Percentiles rank a stretch among this genome's conserved stretches.
Evolutionary conservation across 495 filamentous ascomycete genomes (phyloP).

Genomic region (Podospora pseudocomata): DNA sequence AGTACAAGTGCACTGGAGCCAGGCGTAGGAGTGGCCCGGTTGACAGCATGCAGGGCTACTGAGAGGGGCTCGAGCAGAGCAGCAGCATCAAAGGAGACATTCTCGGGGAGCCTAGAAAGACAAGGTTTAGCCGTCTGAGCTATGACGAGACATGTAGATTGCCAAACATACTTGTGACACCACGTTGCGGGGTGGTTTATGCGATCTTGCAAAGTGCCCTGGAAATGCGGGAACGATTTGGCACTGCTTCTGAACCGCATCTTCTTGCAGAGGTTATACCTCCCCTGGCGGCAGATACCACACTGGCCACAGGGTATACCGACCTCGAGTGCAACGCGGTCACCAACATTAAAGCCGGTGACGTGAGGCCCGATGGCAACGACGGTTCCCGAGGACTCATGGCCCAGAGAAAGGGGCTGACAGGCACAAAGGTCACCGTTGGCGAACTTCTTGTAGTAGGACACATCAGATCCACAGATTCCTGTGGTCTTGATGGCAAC

Average conservation of each 20-base stretch:
- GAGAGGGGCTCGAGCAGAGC: slow-evolving; percentile 82
- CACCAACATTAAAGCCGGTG: slow-evolving; percentile 56
- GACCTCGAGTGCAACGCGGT: slow-evolving; percentile 85
- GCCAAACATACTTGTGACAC: slow-evolving; percentile 60
- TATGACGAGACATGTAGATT: not conserved
- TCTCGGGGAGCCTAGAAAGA: slow-evolving; percentile 58
- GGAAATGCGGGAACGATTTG: slow-evolving; percentile 77
- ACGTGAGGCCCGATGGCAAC: slow-evolving; percentile 59
- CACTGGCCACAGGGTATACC: slow-evolving; percentile 78
- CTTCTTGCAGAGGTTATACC: slow-evolving; percentile 84
- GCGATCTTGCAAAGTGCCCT: slow-evolving; percentile 84
- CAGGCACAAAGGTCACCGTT: slow-evolving; percentile 78
- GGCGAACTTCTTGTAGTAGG: slow-evolving; percentile 81
- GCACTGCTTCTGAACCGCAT: slow-evolving; percentile 83
- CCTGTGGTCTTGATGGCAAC: slow-evolving; percentile 70
- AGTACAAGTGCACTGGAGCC: slow-evolving; percentile 70
- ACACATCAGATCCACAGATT: slow-evolving; percentile 79
- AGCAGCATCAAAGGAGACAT: slow-evolving; percentile 68
- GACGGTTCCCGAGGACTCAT: slow-evolving; percentile 72
- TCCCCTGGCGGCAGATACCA: slow-evolving; percentile 64
- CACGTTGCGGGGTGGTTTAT: slow-evolving; percentile 83
- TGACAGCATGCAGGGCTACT: slow-evolving; percentile 79
- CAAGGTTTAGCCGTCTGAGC: not conserved
- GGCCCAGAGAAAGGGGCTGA: slow-evolving; percentile 69
- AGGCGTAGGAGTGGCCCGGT: slow-evolving; percentile 50